Evolutionary conservation across 805 yeast species (phyloP).

Genomic region (Wickerhamiella sergipiensis): DNA sequence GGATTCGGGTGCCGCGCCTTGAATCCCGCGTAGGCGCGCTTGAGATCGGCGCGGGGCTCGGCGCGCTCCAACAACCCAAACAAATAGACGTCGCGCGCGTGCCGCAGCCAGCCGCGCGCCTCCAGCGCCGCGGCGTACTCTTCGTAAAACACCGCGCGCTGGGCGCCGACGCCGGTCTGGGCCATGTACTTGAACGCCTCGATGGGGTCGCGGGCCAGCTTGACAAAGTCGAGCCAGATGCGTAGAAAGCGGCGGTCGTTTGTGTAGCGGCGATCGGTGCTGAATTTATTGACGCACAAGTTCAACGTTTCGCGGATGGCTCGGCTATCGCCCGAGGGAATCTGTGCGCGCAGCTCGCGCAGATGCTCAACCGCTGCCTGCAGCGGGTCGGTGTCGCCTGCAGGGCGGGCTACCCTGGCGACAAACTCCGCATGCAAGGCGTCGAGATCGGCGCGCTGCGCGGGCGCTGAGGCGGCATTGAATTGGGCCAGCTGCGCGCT

Average conservation of each 20-base stretch:
- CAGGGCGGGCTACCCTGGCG: not conserved
- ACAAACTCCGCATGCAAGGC: not conserved
- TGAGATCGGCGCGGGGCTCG: constrained; percentile 43
- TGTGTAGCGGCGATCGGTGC: constrained; percentile 33
- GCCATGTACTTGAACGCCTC: constrained; percentile 61
- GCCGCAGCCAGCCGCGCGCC: constrained; percentile 29
- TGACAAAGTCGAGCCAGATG: constrained; percentile 71
- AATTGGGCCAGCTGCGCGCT: not conserved
- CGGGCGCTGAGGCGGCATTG: not conserved
- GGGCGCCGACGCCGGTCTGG: constrained; percentile 54
- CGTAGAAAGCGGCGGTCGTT: constrained; percentile 71
- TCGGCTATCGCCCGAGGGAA: not conserved
- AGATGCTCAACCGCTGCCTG: constrained; percentile 27
- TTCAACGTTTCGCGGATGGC: not conserved
- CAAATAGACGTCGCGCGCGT: constrained; percentile 47
- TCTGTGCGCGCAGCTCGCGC: not conserved
- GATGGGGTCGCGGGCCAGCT: constrained; percentile 51
- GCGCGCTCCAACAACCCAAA: constrained; percentile 50
- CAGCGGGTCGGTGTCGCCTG: constrained; percentile 1
- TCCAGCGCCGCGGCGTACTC: constrained; percentile 59
- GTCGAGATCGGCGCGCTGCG: not conserved
- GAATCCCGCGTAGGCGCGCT: constrained; percentile 33
- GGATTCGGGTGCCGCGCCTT: constrained; percentile 21
- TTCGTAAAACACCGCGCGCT: constrained; percentile 62
- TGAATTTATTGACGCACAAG: not conserved